phyloP scores from a whole-genome alignment of 1,284 basidiomycete species.

The Moesziomyces antarcticus region DNA sequence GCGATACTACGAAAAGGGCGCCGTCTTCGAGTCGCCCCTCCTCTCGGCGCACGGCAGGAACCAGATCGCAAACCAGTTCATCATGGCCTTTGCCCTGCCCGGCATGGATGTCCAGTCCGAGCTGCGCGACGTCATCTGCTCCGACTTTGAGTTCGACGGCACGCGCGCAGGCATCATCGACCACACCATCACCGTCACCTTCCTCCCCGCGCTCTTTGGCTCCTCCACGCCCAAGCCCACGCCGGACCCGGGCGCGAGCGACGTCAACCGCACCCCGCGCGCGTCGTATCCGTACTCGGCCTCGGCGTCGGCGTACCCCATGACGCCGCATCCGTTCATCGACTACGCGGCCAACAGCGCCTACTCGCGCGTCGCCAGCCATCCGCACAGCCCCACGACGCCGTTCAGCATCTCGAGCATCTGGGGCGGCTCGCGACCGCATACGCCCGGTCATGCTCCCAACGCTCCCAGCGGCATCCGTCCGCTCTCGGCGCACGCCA shows the following conservation, averaged over 20 bases:
- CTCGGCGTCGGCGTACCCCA: constrained; percentile 32
- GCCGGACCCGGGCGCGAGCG: constrained; percentile 20
- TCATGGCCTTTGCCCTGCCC: constrained; percentile 65
- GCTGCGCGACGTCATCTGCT: constrained; percentile 66
- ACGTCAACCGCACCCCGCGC: constrained; percentile 42
- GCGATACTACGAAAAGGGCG: constrained; percentile 63
- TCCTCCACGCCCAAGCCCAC: constrained; percentile 18
- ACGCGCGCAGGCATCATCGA: constrained; percentile 68
- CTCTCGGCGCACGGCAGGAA: constrained; percentile 62
- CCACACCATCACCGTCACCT: constrained; percentile 65
- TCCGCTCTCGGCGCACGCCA: constrained; percentile 41
- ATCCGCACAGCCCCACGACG: constrained; percentile 52
- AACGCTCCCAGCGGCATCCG: constrained; percentile 21
- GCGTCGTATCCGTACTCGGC: constrained; percentile 29
- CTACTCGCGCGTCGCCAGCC: constrained; percentile 44
- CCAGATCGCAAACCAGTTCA: constrained; percentile 67
- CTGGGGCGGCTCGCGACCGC: constrained; percentile 54
- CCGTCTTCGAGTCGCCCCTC: constrained; percentile 65
- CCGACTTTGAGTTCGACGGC: constrained; percentile 67
- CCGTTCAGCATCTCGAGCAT: constrained; percentile 56
- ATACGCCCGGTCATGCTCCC: constrained; percentile 49
- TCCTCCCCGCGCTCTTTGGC: constrained; percentile 63
- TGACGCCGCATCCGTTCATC: constrained; percentile 64
- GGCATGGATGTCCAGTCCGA: constrained; percentile 66
- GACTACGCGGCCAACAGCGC: constrained; percentile 52